Evolutionary conservation across 148 eudicot species (phyloP).

Genomic region (Euryodendron excelsum): DNA sequence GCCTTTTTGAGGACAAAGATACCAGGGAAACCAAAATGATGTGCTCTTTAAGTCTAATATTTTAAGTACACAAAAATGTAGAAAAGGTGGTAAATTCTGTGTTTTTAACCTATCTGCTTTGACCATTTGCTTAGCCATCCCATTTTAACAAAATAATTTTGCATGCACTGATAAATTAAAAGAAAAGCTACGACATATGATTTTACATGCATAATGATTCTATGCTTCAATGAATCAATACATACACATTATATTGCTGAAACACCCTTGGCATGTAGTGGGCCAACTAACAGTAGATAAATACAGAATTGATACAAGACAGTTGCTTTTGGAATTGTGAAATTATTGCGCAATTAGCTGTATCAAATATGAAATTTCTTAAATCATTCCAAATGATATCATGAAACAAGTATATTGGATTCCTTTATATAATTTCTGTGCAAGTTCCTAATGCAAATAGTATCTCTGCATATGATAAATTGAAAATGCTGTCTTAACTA

Average conservation of each 20-base stretch:
- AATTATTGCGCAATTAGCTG: neutral
- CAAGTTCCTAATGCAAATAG: neutral
- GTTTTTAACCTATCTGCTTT: neutral
- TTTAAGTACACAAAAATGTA: neutral
- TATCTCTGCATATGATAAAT: constrained; percentile 1
- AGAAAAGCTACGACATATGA: neutral
- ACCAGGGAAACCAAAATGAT: no score
- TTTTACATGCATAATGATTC: neutral
- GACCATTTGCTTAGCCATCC: neutral
- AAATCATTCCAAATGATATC: neutral
- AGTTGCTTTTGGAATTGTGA: neutral
- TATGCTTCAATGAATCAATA: neutral
- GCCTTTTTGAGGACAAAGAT: no score
- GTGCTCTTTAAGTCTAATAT: neutral
- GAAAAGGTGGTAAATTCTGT: neutral
- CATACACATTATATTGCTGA: neutral
- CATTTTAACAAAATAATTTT: neutral
- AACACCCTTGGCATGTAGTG: neutral
- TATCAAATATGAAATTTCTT: neutral
- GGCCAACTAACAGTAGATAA: neutral
- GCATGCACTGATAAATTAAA: neutral
- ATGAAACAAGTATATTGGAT: neutral
- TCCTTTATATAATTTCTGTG: neutral
- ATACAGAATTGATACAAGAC: neutral
- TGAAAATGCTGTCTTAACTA: constrained; percentile 15